Conservation (phyloP, 495 filamentous ascomycete genomes). For the Pyrenopolyporus hunteri region DNA sequence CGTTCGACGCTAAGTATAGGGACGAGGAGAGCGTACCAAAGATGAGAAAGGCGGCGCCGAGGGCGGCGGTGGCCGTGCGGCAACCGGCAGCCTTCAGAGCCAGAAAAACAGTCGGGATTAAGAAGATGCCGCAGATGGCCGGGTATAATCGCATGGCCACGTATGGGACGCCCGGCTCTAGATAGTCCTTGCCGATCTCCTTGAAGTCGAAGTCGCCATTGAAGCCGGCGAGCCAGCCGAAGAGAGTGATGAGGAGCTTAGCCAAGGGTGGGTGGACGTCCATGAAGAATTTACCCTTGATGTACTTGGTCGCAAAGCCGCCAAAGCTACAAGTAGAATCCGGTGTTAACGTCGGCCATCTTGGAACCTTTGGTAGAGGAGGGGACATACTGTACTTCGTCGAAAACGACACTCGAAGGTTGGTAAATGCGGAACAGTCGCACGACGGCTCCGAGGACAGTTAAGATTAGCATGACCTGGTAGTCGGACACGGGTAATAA, state of each 20-base stretch:
- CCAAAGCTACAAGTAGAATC: slow-evolving; percentile 71
- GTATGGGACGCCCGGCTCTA: slow-evolving; percentile 93
- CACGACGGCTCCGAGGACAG: slow-evolving; percentile 76
- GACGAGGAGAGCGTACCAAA: slow-evolving; percentile 67
- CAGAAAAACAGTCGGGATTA: slow-evolving; percentile 90
- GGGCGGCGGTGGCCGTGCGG: slow-evolving; percentile 76
- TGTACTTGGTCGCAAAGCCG: slow-evolving; percentile 97
- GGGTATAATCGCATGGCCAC: slow-evolving; percentile 96
- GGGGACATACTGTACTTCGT: slow-evolving; percentile 88
- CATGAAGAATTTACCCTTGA: slow-evolving; percentile 99
- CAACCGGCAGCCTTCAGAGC: slow-evolving; percentile 92
- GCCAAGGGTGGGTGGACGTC: slow-evolving; percentile 98
- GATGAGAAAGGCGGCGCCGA: slow-evolving; percentile 85
- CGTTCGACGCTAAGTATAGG: slow-evolving; percentile 17
- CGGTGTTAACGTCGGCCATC: slow-evolving; percentile 30
- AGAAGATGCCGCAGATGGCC: slow-evolving; percentile 82
- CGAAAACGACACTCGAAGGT: slow-evolving; percentile 95
- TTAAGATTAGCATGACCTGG: slow-evolving; percentile 72
- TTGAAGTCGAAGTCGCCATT: slow-evolving; percentile 98
- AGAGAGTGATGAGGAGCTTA: slow-evolving; percentile 92
- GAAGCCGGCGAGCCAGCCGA: slow-evolving; percentile 94
- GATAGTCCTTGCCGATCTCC: slow-evolving; percentile 98
- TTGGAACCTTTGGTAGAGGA: not conserved
- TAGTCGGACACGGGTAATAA: slow-evolving; percentile 81
- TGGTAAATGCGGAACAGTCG: slow-evolving; percentile 96